Conservation (phyloP, 2,329 filamentous ascomycete genomes). For the Xylaria sp. region DNA sequence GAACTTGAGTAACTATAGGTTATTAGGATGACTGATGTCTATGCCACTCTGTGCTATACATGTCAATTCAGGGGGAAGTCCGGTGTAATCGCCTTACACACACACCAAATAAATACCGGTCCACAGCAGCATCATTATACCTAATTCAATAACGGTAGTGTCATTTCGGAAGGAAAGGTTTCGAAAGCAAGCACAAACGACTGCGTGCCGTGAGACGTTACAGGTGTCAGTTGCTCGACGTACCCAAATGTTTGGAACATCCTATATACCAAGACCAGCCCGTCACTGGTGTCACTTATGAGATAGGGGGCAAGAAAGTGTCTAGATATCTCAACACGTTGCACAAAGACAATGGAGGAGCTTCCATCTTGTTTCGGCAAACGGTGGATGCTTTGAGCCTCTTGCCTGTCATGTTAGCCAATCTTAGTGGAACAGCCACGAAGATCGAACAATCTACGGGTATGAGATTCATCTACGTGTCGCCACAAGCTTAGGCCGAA, state of each 20-base stretch:
- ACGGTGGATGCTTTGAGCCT: neutral
- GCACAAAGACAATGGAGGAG: neutral
- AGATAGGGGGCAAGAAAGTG: too few species aligned
- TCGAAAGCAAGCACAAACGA: neutral
- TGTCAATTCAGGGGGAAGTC: neutral
- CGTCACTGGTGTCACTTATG: neutral
- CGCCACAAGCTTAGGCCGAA: conserved; percentile 1
- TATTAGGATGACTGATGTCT: neutral
- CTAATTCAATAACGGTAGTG: neutral
- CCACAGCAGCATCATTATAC: neutral
- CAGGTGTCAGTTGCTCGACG: neutral
- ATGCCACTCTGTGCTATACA: neutral
- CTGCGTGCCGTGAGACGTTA: neutral
- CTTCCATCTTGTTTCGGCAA: too few species aligned
- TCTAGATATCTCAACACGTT: neutral
- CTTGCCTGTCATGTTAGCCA: neutral
- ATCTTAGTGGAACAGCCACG: neutral
- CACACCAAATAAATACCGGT: neutral
- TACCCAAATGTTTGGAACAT: neutral
- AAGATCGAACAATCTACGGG: conserved; percentile 6
- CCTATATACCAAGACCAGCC: neutral
- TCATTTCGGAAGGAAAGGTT: neutral
- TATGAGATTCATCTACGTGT: neutral
- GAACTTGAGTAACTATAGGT: neutral
- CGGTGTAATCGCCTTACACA: too few species aligned